These are phyloP conservation scores for Sarocladiaceae sp. DNA, from an alignment of 2,329 filamentous ascomycete species.

Conservation along the genomic window DNA sequence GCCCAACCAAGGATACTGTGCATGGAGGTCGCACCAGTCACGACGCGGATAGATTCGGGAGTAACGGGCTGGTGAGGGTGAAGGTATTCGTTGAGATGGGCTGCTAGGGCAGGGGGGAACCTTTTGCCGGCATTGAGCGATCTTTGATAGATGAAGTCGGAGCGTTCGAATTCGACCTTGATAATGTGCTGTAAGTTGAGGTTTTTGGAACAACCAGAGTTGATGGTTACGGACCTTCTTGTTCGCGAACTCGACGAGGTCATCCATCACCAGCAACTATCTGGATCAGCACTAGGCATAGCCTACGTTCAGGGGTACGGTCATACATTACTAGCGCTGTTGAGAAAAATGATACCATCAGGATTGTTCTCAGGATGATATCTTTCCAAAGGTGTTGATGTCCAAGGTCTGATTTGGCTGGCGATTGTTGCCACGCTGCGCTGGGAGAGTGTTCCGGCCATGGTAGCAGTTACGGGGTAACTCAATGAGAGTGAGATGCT, in stretches of 20 bases:
- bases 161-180: slow-evolving; percentile 21
- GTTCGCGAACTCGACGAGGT: slow-evolving; percentile 23
- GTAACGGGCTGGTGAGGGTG: slow-evolving; percentile 24
- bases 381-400: slow-evolving; percentile 24
- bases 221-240: slow-evolving; percentile 22
- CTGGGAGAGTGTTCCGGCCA: slow-evolving; percentile 3
- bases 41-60: slow-evolving; percentile 26
- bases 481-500: too few relatives aligned
- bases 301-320: not conserved
- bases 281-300: not conserved
- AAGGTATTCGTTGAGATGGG: slow-evolving; percentile 34
- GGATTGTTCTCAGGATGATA: slow-evolving; percentile 36
- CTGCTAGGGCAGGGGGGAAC: slow-evolving; percentile 27
- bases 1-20: slow-evolving; percentile 36
- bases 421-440: slow-evolving; percentile 20
- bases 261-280: slow-evolving; percentile 35
- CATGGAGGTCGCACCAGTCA: slow-evolving; percentile 31
- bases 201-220: not conserved
- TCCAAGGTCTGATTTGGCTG: slow-evolving; percentile 25
- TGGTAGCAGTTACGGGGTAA: too few relatives aligned
- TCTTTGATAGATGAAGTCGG: slow-evolving; percentile 32
- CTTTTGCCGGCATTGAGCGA: slow-evolving; percentile 29
- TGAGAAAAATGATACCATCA: slow-evolving; percentile 41
- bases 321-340: slow-evolving; percentile 42
- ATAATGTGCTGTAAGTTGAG: not conserved